Percentiles rank a stretch among this genome's conserved stretches.
phyloP scores from a whole-genome alignment of 2,329 filamentous ascomycete species.

The Trichoderma atroviride region DNA sequence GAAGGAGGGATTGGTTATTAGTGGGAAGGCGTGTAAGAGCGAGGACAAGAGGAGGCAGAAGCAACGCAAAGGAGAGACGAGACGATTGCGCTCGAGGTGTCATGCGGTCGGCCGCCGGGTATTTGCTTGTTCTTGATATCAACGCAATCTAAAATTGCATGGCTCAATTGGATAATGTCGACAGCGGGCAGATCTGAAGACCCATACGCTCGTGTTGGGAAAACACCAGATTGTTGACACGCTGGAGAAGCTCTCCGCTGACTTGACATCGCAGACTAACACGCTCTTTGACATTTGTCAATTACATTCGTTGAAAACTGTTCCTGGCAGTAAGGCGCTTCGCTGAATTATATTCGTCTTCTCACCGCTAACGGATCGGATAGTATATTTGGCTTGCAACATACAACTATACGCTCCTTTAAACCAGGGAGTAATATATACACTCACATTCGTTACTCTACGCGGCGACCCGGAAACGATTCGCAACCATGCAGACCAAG shows the following conservation, averaged over 20 bases:
- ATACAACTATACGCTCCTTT: slow-evolving; percentile 24
- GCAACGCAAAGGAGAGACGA: background rate
- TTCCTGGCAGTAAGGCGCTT: slow-evolving; percentile 50
- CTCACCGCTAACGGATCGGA: background rate
- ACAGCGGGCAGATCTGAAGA: background rate
- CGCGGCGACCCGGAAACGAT: slow-evolving; percentile 19
- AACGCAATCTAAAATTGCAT: background rate
- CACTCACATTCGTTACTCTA: slow-evolving; percentile 31
- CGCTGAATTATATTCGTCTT: background rate
- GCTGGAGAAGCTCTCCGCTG: background rate
- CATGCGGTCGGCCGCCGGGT: background rate
- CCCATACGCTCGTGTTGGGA: background rate
- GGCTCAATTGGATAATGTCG: background rate
- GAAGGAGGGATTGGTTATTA: background rate
- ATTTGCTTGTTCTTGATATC: background rate
- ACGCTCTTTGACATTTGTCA: slow-evolving; percentile 60
- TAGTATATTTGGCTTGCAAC: slow-evolving; percentile 26
- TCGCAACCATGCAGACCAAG: slow-evolving; percentile 52
- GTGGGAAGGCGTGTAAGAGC: background rate
- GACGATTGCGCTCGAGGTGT: background rate
- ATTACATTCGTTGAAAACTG: slow-evolving; percentile 59
- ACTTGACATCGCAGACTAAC: slow-evolving; percentile 34
- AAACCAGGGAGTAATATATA: slow-evolving; percentile 22
- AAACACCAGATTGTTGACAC: background rate
- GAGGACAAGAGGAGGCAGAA: background rate